Percentiles rank a stretch among this genome's conserved stretches.
phyloP scores from a whole-genome alignment of 78 protist genomes.

The Dictyostelium citrinum region DNA sequence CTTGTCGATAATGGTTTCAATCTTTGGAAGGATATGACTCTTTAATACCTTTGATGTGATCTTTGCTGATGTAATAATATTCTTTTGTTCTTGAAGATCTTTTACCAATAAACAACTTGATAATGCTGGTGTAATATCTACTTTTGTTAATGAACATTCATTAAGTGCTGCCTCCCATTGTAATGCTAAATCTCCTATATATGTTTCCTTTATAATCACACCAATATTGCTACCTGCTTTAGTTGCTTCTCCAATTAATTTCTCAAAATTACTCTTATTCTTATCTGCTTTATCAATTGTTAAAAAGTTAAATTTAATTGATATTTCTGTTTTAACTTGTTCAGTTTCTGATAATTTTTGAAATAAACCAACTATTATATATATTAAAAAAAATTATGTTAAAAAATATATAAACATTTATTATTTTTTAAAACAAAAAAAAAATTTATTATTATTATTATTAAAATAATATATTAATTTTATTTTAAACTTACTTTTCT shows the following conservation, averaged over 20 bases:
- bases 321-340: not conserved
- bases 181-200: slow-evolving; percentile 55
- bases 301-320: not conserved
- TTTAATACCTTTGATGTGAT: slow-evolving; percentile 51
- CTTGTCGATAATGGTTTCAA: slow-evolving; percentile 75
- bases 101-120: slow-evolving; percentile 51
- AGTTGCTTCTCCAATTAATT: slow-evolving; percentile 21
- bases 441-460: not conserved
- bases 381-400: too few species aligned
- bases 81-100: slow-evolving; percentile 66
- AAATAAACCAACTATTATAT: slow-evolving; percentile 36
- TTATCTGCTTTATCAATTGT: slow-evolving; percentile 23
- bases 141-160: not conserved
- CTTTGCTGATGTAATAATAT: slow-evolving; percentile 59
- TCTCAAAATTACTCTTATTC: slow-evolving; percentile 50
- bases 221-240: slow-evolving; percentile 64
- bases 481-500: slow-evolving; percentile 48
- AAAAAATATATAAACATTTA: too few species aligned
- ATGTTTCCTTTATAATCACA: slow-evolving; percentile 53
- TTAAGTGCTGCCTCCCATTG: slow-evolving; percentile 45
- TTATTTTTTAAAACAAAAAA: too few species aligned
- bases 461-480: not conserved
- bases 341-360: slow-evolving; percentile 20
- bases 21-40: slow-evolving; percentile 20
- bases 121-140: slow-evolving; percentile 56